Conservation (phyloP, 1,139 yeast species). For the Eremothecium cymbalariae region DNA sequence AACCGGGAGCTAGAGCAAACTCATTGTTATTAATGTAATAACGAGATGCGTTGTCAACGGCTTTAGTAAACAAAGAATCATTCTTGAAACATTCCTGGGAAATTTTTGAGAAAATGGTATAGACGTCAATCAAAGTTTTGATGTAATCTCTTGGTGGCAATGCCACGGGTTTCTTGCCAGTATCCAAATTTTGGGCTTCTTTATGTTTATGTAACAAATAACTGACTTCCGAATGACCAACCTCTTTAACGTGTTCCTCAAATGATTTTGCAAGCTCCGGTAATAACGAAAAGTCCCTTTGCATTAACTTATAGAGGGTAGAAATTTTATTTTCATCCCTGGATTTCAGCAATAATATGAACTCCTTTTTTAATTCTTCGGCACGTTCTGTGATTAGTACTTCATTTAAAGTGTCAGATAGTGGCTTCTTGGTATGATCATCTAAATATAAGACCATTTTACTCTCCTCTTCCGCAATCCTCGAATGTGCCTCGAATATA, state of each 20-base stretch:
- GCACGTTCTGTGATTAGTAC: constrained; percentile 78
- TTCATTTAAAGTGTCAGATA: constrained; percentile 66
- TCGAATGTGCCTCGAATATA: constrained; percentile 73
- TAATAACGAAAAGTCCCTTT: constrained; percentile 45
- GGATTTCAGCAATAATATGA: constrained; percentile 62
- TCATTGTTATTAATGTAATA: constrained; percentile 74
- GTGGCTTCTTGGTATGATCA: constrained; percentile 72
- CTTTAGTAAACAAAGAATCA: constrained; percentile 74
- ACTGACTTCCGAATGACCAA: constrained; percentile 27
- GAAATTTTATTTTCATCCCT: constrained; percentile 70
- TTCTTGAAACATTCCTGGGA: constrained; percentile 66
- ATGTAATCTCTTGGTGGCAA: constrained; percentile 64
- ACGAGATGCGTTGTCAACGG: constrained; percentile 84
- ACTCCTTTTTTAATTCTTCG: constrained; percentile 67
- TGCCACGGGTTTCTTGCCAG: constrained; percentile 19
- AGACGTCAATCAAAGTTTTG: constrained; percentile 63
- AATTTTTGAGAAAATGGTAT: constrained; percentile 41
- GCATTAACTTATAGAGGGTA: constrained; percentile 68
- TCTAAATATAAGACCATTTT: constrained; percentile 75
- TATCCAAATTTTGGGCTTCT: constrained; percentile 13
- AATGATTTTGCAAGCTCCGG: constrained; percentile 65
- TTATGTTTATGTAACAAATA: constrained; percentile 21
- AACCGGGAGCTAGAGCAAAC: constrained; percentile 61
- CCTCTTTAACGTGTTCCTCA: constrained; percentile 59
- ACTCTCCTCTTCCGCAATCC: constrained; percentile 75